These are phyloP conservation scores for Lactifluus piperatus DNA, from an alignment of 768 basidiomycete genomes.

Conservation along the genomic window DNA sequence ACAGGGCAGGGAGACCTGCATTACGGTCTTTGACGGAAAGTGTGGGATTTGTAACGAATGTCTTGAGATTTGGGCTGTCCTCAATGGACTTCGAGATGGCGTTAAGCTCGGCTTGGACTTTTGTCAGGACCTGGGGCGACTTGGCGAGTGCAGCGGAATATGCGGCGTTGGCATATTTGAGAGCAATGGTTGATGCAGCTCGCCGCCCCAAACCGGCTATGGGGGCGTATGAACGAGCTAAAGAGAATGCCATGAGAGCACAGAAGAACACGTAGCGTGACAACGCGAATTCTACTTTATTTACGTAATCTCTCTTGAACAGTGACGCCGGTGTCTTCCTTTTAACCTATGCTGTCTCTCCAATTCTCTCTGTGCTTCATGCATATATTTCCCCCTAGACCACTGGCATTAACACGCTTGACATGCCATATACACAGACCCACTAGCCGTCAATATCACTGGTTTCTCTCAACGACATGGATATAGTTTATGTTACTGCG, in stretches of 20 bases:
- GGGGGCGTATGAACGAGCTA: constrained; percentile 41
- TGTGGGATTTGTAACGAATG: constrained; percentile 86
- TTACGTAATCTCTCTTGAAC: background rate
- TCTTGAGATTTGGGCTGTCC: constrained; percentile 50
- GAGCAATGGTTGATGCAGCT: constrained; percentile 66
- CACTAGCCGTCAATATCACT: too few species aligned
- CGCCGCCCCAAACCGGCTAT: constrained; percentile 52
- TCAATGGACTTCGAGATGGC: constrained; percentile 62
- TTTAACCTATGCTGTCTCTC: too few species aligned
- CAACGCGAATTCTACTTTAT: background rate
- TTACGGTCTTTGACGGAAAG: constrained; percentile 72
- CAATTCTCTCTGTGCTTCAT: too few species aligned
- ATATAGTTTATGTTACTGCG: too few species aligned
- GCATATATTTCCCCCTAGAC: too few species aligned
- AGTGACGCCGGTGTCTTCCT: too few species aligned
- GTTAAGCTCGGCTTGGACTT: constrained; percentile 79
- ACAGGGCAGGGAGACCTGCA: constrained; percentile 57
- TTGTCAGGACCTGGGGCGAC: constrained; percentile 73
- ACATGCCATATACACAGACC: too few species aligned
- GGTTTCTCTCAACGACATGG: too few species aligned
- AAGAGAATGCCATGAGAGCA: constrained; percentile 47
- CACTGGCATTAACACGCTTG: too few species aligned
- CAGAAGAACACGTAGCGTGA: background rate
- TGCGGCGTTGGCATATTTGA: constrained; percentile 78
- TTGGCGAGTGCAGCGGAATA: constrained; percentile 76